Evolutionary conservation across 2,329 filamentous ascomycete genomes (phyloP).

Genomic region (Hysterium pulicare): DNA sequence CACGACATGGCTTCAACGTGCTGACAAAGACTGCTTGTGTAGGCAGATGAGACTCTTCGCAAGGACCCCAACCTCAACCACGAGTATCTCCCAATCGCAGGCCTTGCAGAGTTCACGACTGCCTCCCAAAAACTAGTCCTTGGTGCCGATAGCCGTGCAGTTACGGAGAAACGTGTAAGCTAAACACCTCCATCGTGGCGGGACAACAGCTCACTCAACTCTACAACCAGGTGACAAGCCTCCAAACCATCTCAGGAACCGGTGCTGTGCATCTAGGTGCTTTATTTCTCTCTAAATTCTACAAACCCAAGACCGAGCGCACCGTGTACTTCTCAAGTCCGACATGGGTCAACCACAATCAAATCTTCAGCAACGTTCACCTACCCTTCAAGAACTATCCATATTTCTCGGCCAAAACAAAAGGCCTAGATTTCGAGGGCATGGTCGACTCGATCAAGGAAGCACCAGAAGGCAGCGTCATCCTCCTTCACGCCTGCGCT

Average conservation of each 20-base stretch:
- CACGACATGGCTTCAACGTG: constrained; percentile 4
- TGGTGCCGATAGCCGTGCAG: constrained; percentile 73
- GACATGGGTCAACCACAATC: constrained; percentile 98
- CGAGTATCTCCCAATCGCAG: constrained; percentile 96
- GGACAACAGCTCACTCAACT: constrained; percentile 23
- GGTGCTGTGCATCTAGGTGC: constrained; percentile 91
- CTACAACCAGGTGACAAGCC: constrained; percentile 57
- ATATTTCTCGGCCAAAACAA: constrained; percentile 87
- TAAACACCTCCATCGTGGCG: constrained; percentile 9
- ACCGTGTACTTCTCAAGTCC: constrained; percentile 89
- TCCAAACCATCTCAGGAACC: constrained; percentile 97
- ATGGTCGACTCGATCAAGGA: constrained; percentile 68
- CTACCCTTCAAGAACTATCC: constrained; percentile 79
- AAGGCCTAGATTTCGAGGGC: constrained; percentile 87
- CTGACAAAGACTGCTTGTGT: constrained; percentile 19
- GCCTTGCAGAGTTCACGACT: constrained; percentile 77
- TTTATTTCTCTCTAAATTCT: constrained; percentile 93
- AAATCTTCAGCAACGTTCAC: constrained; percentile 92
- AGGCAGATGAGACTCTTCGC: constrained; percentile 89
- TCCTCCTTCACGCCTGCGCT: constrained; percentile 91
- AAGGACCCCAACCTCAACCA: constrained; percentile 91
- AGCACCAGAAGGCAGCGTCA: constrained; percentile 76
- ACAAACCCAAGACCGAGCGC: constrained; percentile 60
- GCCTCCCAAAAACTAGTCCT: constrained; percentile 91
- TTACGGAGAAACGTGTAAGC: constrained; percentile 73